Base-by-base conservation (phyloP, 2,329 filamentous ascomycete genomes). In the Colletotrichum chrysophilum region DNA sequence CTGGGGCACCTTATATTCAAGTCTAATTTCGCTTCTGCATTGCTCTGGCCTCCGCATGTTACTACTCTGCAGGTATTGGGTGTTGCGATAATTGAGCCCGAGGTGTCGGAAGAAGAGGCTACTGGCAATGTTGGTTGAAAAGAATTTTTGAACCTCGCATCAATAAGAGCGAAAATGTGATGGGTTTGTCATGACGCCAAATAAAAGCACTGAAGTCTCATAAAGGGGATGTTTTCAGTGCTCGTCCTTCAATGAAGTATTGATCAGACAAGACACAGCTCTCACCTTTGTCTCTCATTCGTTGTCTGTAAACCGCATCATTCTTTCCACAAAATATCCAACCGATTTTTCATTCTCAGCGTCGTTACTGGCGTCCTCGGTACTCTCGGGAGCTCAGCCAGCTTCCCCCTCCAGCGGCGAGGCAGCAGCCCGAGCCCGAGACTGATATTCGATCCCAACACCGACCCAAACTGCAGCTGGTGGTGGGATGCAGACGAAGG, bases 231-330 rank as follows among this genome's bases (percentile, higher is more conserved):
- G 34, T 36, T 36, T 36, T 0, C 14, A 38, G 36, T 38, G 36
- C 14, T 18, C 14, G 36, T 18, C 14, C 16, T 18, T 18, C 6
- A 38, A 16, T 3, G 34, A 43, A 4, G 14, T 36, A 0, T 16
- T 16, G 34, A 36, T 36, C 34, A 16, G 34, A 36, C 34, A 36
- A 16, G 34, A 36, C 36, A 38, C 36, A 16, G 36, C 36, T 18
- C 7, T 38, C 14, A 18, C 14, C 14, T 18, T 38, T 0, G 14
- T 38, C 14, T 18, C 14, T 38, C 36, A 38, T 38, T 38, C 36
- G 0, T 38, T 38, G 7, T 38, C 14, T 38, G 4, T 9, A 9
- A 0, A 38, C 14, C 14, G 14, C 36, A 8, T 18, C 7, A 1
- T 38, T 38, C 34, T 38, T 38, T 18, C 36, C 36, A 38, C 0